Percentiles rank a stretch among this genome's conserved stretches.
These are phyloP conservation scores for Cyclotella kingstonii DNA, from an alignment of 108 stramenopile species.

Conservation along the genomic window DNA sequence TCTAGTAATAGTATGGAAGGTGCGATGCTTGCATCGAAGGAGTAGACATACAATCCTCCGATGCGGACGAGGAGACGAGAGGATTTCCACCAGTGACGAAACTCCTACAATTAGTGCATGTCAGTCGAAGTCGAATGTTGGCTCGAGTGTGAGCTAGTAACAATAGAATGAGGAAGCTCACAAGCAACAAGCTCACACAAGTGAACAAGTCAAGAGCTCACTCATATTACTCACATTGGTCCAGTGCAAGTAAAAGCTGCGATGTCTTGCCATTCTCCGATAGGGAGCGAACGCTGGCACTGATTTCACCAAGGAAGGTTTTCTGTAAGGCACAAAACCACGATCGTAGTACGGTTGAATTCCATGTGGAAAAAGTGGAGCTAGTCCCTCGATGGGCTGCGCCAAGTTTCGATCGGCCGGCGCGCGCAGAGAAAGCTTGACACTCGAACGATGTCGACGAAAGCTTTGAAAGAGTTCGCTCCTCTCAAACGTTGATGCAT, in stretches of 20 bases:
- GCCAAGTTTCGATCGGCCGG: neutral
- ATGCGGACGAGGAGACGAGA: conserved; percentile 72
- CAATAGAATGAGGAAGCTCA: neutral
- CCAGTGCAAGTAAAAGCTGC: conserved; percentile 38
- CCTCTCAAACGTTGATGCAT: neutral
- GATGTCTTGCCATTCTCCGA: conserved; percentile 32
- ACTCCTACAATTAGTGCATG: conserved; percentile 15
- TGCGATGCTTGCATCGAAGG: conserved; percentile 25
- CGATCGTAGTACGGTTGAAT: conserved; percentile 15
- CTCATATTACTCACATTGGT: conserved; percentile 27
- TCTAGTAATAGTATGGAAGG: conserved; percentile 33
- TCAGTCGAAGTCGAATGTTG: neutral
- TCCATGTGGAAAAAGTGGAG: conserved; percentile 23
- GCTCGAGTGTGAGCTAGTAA: neutral
- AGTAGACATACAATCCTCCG: conserved; percentile 49
- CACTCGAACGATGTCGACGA: conserved; percentile 10
- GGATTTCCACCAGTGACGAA: conserved; percentile 68
- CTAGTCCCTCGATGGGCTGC: conserved; percentile 28
- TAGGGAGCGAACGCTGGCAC: conserved; percentile 38
- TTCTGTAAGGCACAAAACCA: conserved; percentile 11
- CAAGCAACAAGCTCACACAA: neutral
- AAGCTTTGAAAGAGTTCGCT: conserved; percentile 15
- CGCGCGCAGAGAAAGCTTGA: neutral
- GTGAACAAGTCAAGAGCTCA: neutral
- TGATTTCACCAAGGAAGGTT: conserved; percentile 28